Base-by-base conservation (phyloP, 331 rosid species). In the Telfairia occidentalis region DNA sequence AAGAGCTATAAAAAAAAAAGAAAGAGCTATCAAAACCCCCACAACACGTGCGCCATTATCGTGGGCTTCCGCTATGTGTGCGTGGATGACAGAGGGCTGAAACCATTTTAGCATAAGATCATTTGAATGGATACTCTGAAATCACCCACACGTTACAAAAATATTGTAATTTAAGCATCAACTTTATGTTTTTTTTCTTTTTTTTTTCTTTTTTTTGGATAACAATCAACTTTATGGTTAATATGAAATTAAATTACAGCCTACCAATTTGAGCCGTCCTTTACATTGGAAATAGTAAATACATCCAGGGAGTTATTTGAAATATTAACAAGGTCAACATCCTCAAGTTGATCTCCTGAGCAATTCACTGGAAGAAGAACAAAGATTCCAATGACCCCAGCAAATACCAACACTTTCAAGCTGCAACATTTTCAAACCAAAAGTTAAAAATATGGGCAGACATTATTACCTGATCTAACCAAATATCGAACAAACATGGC, bases 341-440 rank as follows among this genome's bases (percentile, higher is more conserved):
- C 80, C 81, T 82, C 32, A 40, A 85, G 90, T 77, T 79, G 87
- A 83, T 88, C 74, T 45, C 96, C 98, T n/a, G 87, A 77, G 85
- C 96, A 90, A 78, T 91, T 91, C 79, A 95, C 83, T 38, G 97
- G 98, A 79, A 95, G 97, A 77, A 95, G 79, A 71, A 88, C 89
- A 74, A 91, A 81, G 82, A 95, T 73, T 69, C 98, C 96, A 52
- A 95, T 74, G 77, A 88, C 60, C 84, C 93, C 97, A 73, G 97
- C 96, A 64, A 95, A 90, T 77, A 87, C 35, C 53, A 95, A 90
- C 74, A 86, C 77, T 83, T 87, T 90, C 82, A 95, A 75, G 63
- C 97, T 87, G 90, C 96, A 84, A 35, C 42, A 28, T 70, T 70
- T 59, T 28, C 34, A 30, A 29, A 80, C 18, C 74, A 63, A 23